These are phyloP conservation scores for Boletellus deceptivus DNA, from an alignment of 1,284 basidiomycete genomes.

Conservation along the genomic window DNA sequence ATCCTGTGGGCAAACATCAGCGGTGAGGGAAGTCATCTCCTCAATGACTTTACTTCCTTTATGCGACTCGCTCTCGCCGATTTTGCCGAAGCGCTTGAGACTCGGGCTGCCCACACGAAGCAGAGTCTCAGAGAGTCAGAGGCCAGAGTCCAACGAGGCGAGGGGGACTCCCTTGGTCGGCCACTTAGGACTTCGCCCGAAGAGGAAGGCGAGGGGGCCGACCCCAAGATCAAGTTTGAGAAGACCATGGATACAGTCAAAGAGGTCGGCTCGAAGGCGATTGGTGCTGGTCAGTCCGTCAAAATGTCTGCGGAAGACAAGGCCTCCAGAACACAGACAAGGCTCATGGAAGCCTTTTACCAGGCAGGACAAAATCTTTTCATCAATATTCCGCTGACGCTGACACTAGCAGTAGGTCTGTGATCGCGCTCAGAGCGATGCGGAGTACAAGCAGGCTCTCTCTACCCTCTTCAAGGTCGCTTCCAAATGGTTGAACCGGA, in stretches of 20 bases:
- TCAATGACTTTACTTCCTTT: conserved; percentile 63
- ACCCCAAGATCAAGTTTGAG: conserved; percentile 52
- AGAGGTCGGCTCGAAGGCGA: conserved; percentile 50
- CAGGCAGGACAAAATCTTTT: conserved; percentile 38
- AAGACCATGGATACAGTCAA: conserved; percentile 64
- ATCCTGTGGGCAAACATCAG: conserved; percentile 52
- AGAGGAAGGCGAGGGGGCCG: conserved; percentile 36
- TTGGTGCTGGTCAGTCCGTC: conserved; percentile 50
- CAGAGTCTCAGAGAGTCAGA: conserved; percentile 52
- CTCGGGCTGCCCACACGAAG: conserved; percentile 48
- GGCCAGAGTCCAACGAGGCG: conserved; percentile 53
- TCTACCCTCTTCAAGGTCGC: conserved; percentile 53
- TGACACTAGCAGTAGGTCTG: conserved; percentile 44
- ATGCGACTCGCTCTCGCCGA: conserved; percentile 61
- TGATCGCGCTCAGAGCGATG: conserved; percentile 58
- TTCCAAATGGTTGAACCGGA: conserved; percentile 54
- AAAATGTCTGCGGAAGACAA: conserved; percentile 42
- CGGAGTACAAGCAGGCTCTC: conserved; percentile 53
- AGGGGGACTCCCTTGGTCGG: conserved; percentile 54
- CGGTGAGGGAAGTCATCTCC: conserved; percentile 50
- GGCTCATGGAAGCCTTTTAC: conserved; percentile 50
- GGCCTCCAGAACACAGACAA: conserved; percentile 38
- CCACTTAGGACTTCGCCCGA: conserved; percentile 39
- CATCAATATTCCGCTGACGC: background rate
- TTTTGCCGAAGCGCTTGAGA: conserved; percentile 54